Percentiles rank a stretch among this genome's conserved stretches.
phyloP scores from a whole-genome alignment of 2,329 filamentous ascomycete species.

The Cladorrhinum sp. region DNA sequence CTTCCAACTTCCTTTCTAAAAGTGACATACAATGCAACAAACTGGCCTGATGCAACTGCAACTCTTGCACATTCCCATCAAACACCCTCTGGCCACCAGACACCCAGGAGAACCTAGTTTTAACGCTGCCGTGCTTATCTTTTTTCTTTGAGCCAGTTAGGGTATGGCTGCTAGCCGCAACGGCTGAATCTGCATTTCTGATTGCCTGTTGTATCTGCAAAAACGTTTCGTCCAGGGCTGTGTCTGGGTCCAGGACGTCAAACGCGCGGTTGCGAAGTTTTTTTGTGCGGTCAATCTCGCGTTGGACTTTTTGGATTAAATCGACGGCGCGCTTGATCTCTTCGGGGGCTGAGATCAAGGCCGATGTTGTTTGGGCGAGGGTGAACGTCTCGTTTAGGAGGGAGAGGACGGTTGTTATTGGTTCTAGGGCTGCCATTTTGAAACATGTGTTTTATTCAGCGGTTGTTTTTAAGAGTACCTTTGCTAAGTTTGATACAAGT shows the following conservation, averaged over 20 bases:
- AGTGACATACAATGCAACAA: background rate
- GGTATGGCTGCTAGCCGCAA: background rate
- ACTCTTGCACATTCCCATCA: background rate
- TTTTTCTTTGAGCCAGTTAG: background rate
- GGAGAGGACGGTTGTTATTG: constrained; percentile 4
- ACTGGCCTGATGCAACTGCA: background rate
- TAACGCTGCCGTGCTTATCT: background rate
- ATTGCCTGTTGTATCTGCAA: background rate
- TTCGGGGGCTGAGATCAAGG: background rate
- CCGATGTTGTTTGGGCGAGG: background rate
- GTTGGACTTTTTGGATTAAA: background rate
- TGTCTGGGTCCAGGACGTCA: background rate
- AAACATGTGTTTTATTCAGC: background rate
- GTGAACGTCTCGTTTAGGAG: constrained; percentile 7
- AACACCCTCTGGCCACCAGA: background rate
- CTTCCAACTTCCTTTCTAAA: background rate
- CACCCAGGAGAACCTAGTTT: background rate
- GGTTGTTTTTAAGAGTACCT: too few species aligned
- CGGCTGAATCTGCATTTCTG: background rate
- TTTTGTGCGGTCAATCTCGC: background rate
- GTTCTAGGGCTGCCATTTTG: background rate
- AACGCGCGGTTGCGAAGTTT: background rate
- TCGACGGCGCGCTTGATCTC: background rate
- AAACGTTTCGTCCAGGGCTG: background rate
- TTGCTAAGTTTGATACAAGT: too few species aligned